A percentile compares a stretch with the other conserved stretches of the same genome.
Conservation (phyloP, 225 moss, liverwort and hornwort species). For the Marchantia paleacea region DNA sequence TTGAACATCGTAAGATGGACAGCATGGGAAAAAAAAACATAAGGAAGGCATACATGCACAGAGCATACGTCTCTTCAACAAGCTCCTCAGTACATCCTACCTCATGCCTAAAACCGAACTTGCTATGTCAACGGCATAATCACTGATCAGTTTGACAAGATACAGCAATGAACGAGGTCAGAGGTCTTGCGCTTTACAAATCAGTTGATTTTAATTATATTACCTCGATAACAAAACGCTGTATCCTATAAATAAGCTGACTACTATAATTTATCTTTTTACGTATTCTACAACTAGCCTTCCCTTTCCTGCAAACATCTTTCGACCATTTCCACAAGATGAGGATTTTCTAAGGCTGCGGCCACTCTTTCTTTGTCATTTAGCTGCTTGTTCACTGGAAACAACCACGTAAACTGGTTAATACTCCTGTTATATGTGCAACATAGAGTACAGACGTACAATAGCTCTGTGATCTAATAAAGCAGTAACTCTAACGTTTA, state of each 20-base stretch:
- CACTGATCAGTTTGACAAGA: no score
- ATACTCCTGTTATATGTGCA: not conserved
- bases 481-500: not conserved
- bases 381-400: slow-evolving; percentile 92
- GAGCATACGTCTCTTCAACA: no score
- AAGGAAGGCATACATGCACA: no score
- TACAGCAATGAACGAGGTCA: no score
- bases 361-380: slow-evolving; percentile 99
- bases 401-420: slow-evolving; percentile 2
- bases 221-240: not conserved
- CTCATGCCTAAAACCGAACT: no score
- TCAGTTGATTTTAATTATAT: not conserved
- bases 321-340: slow-evolving; percentile 81
- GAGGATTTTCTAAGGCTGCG: slow-evolving; percentile 88
- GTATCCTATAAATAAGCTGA: not conserved
- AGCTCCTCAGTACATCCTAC: no score
- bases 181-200: no score
- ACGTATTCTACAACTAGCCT: not conserved
- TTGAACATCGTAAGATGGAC: no score
- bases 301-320: slow-evolving; percentile 61
- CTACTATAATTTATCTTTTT: not conserved
- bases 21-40: no score
- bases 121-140: no score
- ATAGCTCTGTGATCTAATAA: not conserved
- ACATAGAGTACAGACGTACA: not conserved